Base-by-base conservation (phyloP, 768 basidiomycete genomes). In the Mycena rosella region DNA sequence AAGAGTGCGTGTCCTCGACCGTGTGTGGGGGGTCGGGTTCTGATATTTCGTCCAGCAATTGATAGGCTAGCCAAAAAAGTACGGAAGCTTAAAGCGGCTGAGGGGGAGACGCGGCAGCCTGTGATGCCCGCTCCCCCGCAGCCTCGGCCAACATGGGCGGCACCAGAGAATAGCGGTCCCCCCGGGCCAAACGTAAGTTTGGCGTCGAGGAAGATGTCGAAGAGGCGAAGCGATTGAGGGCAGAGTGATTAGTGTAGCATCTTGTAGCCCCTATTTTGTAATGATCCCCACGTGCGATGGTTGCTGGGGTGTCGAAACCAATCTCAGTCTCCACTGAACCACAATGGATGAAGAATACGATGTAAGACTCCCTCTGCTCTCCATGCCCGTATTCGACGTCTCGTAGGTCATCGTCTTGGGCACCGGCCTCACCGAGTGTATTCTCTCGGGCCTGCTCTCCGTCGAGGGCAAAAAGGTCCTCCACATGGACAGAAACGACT, bases 381-480 rank as follows among this genome's bases (percentile, higher is more conserved):
- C 13, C 32, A 26, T 63, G 63, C 34, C 63, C 52, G 60, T 55
- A 60, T 56, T n/a, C 48, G 65, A 64, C 72, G 63, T 71, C 61
- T 55, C 54, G 38, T 77, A 95, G 93, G 93, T 94, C 80, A 88
- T 95, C 79, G 92, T 96, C 71, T 88, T 99, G 74, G 98, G 98
- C 67, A 99, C 98, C 68, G 98, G 98, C 68, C 84, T 99, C 77
- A 98, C 97, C 30, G 98, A 99, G 81, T 99, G 98, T 83, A 96
- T 99, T 79, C 89, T 99, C 68, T 99, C 98, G 18, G 98, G 98
- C 40, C 83, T 99, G 74, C 86, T 99, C 74, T 99, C 97, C n/a
- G 97, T 98, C 49, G 98, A 98, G 79, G 97, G 98, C 70, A 98
- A 99, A 88, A 99, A 99, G 84, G 98, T 99, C 75, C 90, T 99